phyloP scores from a whole-genome alignment of 495 filamentous ascomycete species.

The Penicillium coffeae region DNA sequence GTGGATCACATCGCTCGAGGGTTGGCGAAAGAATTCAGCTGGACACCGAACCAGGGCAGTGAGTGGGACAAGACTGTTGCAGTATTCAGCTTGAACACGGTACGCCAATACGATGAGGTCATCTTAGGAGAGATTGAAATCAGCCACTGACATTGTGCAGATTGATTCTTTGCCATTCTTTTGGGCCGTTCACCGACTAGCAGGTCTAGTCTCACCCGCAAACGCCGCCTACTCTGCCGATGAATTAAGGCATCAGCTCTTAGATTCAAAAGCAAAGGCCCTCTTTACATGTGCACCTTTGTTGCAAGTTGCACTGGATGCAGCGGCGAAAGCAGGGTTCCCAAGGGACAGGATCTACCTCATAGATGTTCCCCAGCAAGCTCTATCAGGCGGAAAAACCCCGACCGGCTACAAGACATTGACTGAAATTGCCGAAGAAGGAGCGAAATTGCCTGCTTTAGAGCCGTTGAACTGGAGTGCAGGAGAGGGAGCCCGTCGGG shows the following conservation, averaged over 20 bases:
- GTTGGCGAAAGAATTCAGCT: slow-evolving; percentile 69
- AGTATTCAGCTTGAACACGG: slow-evolving; percentile 77
- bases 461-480: slow-evolving; percentile 65
- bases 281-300: slow-evolving; percentile 79
- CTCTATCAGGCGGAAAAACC: slow-evolving; percentile 41
- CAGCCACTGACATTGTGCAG: slow-evolving; percentile 33
- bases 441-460: slow-evolving; percentile 56
- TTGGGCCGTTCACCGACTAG: slow-evolving; percentile 73
- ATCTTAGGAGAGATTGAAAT: background rate
- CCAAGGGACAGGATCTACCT: slow-evolving; percentile 71
- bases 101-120: slow-evolving; percentile 39
- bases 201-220: slow-evolving; percentile 72
- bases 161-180: slow-evolving; percentile 75
- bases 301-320: slow-evolving; percentile 64
- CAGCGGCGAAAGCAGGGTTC: slow-evolving; percentile 62
- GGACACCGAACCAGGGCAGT: slow-evolving; percentile 67
- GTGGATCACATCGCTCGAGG: slow-evolving; percentile 67
- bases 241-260: slow-evolving; percentile 77
- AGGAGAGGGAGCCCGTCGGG: slow-evolving; percentile 71
- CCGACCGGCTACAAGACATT: slow-evolving; percentile 64
- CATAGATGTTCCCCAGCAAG: slow-evolving; percentile 58
- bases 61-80: slow-evolving; percentile 85
- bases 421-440: slow-evolving; percentile 62
- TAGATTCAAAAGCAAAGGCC: slow-evolving; percentile 67
- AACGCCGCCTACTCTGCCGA: slow-evolving; percentile 76